These are phyloP conservation scores for Thermoascus crustaceus DNA, from an alignment of 2,329 filamentous ascomycete species.

Conservation along the genomic window DNA sequence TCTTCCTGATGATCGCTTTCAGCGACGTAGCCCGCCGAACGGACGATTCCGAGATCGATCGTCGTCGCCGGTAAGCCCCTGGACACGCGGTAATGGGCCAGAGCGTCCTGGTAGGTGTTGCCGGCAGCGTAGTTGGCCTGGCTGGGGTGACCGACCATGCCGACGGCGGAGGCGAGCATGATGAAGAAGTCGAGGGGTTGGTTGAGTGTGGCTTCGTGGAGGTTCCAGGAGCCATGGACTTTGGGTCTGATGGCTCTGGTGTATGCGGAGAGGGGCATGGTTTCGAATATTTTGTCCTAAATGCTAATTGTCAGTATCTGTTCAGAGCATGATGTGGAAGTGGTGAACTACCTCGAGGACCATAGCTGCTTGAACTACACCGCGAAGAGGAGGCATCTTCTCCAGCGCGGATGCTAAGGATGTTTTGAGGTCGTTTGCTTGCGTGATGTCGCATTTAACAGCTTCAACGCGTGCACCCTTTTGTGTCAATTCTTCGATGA, in stretches of 20 bases:
- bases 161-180: constrained; percentile 31
- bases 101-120: constrained; percentile 31
- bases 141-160: constrained; percentile 38
- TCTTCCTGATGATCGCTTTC: too few species aligned
- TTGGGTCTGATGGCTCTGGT: constrained; percentile 2
- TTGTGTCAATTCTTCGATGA: constrained; percentile 7
- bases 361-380: constrained; percentile 38
- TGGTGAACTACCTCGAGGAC: constrained; percentile 21
- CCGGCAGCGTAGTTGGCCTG: constrained; percentile 39
- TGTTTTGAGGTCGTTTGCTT: constrained; percentile 17
- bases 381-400: constrained; percentile 23
- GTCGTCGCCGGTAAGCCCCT: too few species aligned
- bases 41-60: too few species aligned
- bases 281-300: constrained; percentile 11
- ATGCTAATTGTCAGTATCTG: neutral
- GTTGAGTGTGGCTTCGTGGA: constrained; percentile 4
- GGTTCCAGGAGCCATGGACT: constrained; percentile 8
- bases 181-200: constrained; percentile 14
- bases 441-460: constrained; percentile 19
- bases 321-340: neutral
- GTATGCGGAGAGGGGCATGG: constrained; percentile 10
- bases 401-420: constrained; percentile 14
- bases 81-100: constrained; percentile 26
- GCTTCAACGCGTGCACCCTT: constrained; percentile 7
- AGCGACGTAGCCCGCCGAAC: too few species aligned